Evolutionary conservation across 768 basidiomycete species (phyloP), one percentile per base, ranked within the genome.

Genomic region (Hemileccinum rubropunctum): DNA sequence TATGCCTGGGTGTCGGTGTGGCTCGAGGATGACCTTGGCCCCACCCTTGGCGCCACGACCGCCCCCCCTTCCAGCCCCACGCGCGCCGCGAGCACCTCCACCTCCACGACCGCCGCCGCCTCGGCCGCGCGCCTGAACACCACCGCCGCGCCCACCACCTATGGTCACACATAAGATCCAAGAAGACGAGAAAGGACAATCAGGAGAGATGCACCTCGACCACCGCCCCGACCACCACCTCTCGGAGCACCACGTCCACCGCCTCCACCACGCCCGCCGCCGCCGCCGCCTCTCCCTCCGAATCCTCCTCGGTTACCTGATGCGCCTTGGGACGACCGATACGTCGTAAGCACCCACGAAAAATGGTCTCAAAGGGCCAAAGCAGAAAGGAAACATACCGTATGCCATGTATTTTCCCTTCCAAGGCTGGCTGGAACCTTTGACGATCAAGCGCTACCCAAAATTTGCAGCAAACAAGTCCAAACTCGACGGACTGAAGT

Each of bases 1-100:
- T 45, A 99, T 81, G 43, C 97, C 97, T 30, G 83, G 73, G 70
- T 99, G 97, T 64, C 88, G 80, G 76, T 99, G 97, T 0, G 95
- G 94, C 69, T 98, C 95, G 54, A 99, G 76, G 57, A 95, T 83
- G 45, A 93, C 92, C 59, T 88, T 92, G 33, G 92, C 74, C 2
- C 92, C 93, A 20, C 94, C 94, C 57, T 70, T 79, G 3, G 80
- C 84, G 11, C 88, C 84, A 12, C 83, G 68, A 11, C 79, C 84
- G 6, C 86, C 84, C 1, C 84, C 65, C 13, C 80, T 71, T n/a
- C 81, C 80, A 6, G 79, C 73, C 21, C 79, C 70, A 15, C 70
- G 64, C 32, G 75, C 71, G 33, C 79, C 74, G 18, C 76, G 68
- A 17, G 78, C 74, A 11, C 80, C 73, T 13, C 76, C 70, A n/a